These are phyloP conservation scores for Coniochaeta ligniaria DNA, from an alignment of 2,329 filamentous ascomycete genomes.

Conservation along the genomic window DNA sequence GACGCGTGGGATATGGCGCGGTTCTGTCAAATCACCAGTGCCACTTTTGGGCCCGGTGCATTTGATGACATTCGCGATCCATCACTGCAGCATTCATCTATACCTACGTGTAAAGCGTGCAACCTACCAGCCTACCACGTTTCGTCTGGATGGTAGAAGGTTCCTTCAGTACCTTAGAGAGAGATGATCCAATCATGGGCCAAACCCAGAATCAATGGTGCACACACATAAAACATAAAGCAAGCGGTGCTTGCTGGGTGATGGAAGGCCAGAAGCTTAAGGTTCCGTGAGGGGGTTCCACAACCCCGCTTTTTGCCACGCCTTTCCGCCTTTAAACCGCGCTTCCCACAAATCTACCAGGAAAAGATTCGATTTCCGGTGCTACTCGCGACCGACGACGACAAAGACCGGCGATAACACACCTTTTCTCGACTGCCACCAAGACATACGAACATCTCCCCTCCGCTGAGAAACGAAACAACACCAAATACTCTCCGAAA, in stretches of 20 bases:
- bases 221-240: too few relatives aligned
- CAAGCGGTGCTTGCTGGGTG: too few relatives aligned
- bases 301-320: not conserved
- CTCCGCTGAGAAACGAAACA: not conserved
- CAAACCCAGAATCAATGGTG: not conserved
- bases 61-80: not conserved
- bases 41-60: not conserved
- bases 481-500: constrained; percentile 11
- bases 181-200: not conserved
- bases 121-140: not conserved
- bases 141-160: not conserved
- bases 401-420: not conserved
- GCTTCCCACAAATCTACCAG: constrained; percentile 2
- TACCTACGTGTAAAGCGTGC: too few relatives aligned
- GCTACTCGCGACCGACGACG: not conserved
- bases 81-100: not conserved
- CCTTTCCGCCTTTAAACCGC: not conserved
- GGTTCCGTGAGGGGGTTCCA: too few relatives aligned
- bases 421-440: not conserved
- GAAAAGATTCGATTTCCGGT: constrained; percentile 3
- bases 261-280: too few relatives aligned
- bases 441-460: not conserved
- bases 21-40: constrained; percentile 9
- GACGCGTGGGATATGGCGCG: constrained; percentile 15
- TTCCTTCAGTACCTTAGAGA: not conserved